Percentiles rank a stretch among this genome's conserved stretches.
phyloP scores from a whole-genome alignment of 768 basidiomycete genomes.

The Strobilomyces confusus region DNA sequence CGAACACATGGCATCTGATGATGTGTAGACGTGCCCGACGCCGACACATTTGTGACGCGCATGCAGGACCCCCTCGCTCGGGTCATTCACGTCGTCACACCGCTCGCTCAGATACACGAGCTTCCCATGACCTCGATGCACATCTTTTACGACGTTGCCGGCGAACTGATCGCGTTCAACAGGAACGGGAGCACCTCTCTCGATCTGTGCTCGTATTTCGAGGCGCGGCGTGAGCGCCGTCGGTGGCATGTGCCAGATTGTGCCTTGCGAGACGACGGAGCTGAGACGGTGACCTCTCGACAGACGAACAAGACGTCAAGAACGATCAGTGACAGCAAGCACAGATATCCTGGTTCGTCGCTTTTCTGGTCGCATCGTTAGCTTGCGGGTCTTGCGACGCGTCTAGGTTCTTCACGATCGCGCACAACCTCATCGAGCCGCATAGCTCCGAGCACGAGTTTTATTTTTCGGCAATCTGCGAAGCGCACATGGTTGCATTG shows the following conservation, averaged over 20 bases:
- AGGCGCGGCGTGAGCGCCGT: neutral
- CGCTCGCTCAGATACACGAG: slow-evolving; percentile 66
- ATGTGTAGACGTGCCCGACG: slow-evolving; percentile 52
- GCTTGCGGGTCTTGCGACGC: neutral
- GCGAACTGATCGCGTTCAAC: neutral
- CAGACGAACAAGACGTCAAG: slow-evolving; percentile 1
- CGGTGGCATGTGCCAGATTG: neutral
- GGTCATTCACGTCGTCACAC: slow-evolving; percentile 66
- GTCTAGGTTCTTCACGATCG: slow-evolving; percentile 1
- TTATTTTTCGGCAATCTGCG: slow-evolving; percentile 1
- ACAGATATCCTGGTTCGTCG: neutral
- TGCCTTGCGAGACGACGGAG: neutral
- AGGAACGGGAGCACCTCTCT: neutral
- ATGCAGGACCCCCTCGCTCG: slow-evolving; percentile 59
- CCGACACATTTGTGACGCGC: slow-evolving; percentile 43
- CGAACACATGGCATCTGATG: neutral
- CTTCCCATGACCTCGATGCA: slow-evolving; percentile 73
- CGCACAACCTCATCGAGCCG: neutral
- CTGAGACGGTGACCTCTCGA: neutral
- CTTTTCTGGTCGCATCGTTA: too few relatives aligned
- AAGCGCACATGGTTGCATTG: neutral
- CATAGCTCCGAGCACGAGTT: neutral
- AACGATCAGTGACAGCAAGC: neutral
- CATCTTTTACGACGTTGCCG: slow-evolving; percentile 79
- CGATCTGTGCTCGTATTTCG: neutral